A percentile compares a stretch with the other conserved stretches of the same genome.
phyloP scores from a whole-genome alignment of 805 yeast genomes.

The Cyberlindnera euphorbiiphila region DNA sequence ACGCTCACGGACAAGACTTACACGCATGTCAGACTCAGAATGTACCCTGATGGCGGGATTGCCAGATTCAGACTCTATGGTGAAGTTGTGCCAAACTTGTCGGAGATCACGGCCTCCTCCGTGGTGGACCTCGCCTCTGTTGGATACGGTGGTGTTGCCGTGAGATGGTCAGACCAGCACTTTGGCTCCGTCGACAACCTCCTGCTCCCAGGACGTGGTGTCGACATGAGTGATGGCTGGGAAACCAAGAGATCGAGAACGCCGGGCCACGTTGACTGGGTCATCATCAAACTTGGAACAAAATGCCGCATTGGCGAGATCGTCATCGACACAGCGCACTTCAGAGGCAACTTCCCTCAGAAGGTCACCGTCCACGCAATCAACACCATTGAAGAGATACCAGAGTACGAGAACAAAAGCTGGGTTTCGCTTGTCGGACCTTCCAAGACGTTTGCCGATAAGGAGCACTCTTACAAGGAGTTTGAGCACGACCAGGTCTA shows the following conservation, averaged over 20 bases:
- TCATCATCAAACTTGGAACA: conserved; percentile 73
- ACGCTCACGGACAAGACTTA: conserved; percentile 55
- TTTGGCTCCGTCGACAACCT: conserved; percentile 90
- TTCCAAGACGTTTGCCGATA: conserved; percentile 77
- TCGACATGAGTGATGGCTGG: conserved; percentile 98
- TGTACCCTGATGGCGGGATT: conserved; percentile 98
- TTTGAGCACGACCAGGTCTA: conserved; percentile 31
- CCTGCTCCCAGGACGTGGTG: conserved; percentile 89
- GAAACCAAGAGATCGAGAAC: conserved; percentile 87
- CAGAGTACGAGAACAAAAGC: conserved; percentile 35
- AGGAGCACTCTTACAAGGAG: conserved; percentile 58
- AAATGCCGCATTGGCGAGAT: conserved; percentile 51
- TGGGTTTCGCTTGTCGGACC: conserved; percentile 70
- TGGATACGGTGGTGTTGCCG: conserved; percentile 84
- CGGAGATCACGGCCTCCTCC: conserved; percentile 29
- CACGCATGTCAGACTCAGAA: conserved; percentile 78
- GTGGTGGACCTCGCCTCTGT: conserved; percentile 77
- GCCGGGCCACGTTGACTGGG: conserved; percentile 91
- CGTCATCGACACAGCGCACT: conserved; percentile 88
- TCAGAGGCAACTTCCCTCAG: conserved; percentile 93
- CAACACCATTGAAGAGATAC: conserved; percentile 33
- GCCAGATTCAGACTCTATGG: conserved; percentile 93
- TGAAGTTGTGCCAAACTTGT: conserved; percentile 66
- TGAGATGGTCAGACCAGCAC: conserved; percentile 84
- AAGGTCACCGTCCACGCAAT: conserved; percentile 65